A percentile compares a stretch with the other conserved stretches of the same genome.
phyloP scores from a whole-genome alignment of 2,329 filamentous ascomycete species.

The Trichophyton schoenleinii region DNA sequence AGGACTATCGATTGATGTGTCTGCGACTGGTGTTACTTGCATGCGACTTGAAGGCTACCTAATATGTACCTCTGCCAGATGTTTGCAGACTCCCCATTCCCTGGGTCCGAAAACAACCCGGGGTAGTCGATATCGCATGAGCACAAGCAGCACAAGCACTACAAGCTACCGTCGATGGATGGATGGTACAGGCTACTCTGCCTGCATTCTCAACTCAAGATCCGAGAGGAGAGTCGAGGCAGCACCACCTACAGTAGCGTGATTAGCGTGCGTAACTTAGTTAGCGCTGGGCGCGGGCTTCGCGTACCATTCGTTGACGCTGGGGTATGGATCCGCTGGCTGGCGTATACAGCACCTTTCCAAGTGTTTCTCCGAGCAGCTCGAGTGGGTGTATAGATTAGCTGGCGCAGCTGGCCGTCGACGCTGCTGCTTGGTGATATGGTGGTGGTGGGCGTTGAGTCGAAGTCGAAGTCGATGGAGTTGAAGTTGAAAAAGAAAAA shows the following conservation, averaged over 20 bases:
- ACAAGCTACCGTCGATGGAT: neutral
- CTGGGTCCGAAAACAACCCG: neutral
- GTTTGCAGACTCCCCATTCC: neutral
- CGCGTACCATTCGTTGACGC: neutral
- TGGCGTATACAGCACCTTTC: neutral
- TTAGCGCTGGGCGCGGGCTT: neutral
- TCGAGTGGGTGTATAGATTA: no score
- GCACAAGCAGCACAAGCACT: neutral
- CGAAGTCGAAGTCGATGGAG: neutral
- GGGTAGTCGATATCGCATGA: neutral
- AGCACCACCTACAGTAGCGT: neutral
- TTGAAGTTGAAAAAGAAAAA: neutral
- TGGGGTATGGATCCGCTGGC: neutral
- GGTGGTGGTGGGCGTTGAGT: no score
- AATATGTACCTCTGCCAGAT: neutral
- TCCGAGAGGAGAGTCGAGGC: neutral
- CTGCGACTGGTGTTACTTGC: neutral
- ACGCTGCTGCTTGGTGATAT: neutral
- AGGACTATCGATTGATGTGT: neutral
- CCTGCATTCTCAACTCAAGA: neutral
- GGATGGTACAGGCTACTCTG: neutral
- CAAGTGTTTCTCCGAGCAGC: neutral
- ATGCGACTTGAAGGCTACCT: neutral
- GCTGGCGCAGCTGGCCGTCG: neutral
- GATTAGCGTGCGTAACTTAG: neutral